Base-by-base conservation (phyloP, 2,329 filamentous ascomycete species). In the Phialemoniopsis sp. region DNA sequence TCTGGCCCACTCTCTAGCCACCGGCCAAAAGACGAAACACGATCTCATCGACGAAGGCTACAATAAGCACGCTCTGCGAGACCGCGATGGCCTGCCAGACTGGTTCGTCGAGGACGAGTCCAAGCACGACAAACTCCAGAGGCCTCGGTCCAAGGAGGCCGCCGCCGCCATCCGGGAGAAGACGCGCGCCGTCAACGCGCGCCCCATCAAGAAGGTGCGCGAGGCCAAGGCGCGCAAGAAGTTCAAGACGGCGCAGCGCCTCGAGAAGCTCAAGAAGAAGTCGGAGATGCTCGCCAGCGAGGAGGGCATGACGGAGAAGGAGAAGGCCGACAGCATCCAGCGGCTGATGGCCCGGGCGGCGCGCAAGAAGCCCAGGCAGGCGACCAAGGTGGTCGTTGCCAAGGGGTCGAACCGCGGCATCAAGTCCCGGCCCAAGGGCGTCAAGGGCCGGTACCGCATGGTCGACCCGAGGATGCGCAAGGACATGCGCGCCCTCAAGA, bases 181-280 rank as follows among this genome's bases (percentile, higher is more conserved):
- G 67, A 60, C 87, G 57, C 85, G 91, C 26, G 90, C 93, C 1
- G 78, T 95, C 53, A 97, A 98, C 60, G 93, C 91, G 8, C 82
- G 93, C 26, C 93, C 93, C 1, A 97, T 97, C 78, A 98, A 98
- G 77, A 98, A 98, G 73, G 93, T 98, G 26, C 85, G 87, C 52
- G 93, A 98, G 66, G 93, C 93, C 17, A 90, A 94, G 67, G 91
- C 90, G 29, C 78, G 93, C 43, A 98, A 98, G 82, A 97, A 96
- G 71, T 85, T 95, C 65, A 94, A 94, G 76, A 83, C 90, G 8
- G 91, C 89, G 1, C 87, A 94, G 64, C 78, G 80, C 42, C 67
- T 98, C 21, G 93, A 98, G 76, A 96, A 95, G 70, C 70, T 98
- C 47, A 88, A 89, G 70, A 95, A 94, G 81, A 98, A 98, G 77